Evolutionary conservation across 495 filamentous ascomycete species (phyloP), one percentile per base, ranked within the genome.

Genomic region (Penicillium taxi): DNA sequence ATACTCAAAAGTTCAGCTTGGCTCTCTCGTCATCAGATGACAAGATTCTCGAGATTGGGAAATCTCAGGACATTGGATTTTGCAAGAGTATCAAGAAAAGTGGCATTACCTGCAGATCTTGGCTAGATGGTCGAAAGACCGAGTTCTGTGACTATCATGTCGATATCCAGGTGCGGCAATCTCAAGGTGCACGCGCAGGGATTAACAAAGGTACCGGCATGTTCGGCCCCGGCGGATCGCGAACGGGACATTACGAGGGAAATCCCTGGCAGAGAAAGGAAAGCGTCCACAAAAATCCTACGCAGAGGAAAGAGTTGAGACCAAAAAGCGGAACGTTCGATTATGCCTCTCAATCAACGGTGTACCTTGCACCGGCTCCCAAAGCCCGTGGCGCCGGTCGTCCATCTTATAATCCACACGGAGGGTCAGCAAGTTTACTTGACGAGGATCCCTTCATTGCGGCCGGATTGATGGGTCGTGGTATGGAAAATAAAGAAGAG

Each of bases 71-170:
- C 58, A 70, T 99, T 1, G 86, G 81, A 3, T 96, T 80, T 56
- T 99, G 93, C 64, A 89, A 87, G 55, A 72, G 73, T 12, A 63
- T 86, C 32, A 84, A 83, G 48, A 87, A 83, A 46, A 88, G 95
- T 61, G 89, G 90, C 16, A 73, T 81, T 42, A 66, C 67, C 23
- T 99, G 91, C 56, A 75, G 72, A 17, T 63, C 70, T 31, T 99
- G 93, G 93, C 69, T 99, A 21, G 87, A 99, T 54, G 74, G 70
- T 37, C 72, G 85, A 7, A 84, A 86, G 48, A 94, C 88, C 5
- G 82, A 94, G 44, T 86, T 82, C 55, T 99, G 91, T 63, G 84
- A 93, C 42, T 99, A 84, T 47, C 91, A 99, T 51, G 75, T 94
- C 47, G 84, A 94, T 50, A 55, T 80, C 12, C 80, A 82, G 11